Evolutionary conservation across 441 rosid genomes (phyloP).

Genomic region (Gossypium laxum): DNA sequence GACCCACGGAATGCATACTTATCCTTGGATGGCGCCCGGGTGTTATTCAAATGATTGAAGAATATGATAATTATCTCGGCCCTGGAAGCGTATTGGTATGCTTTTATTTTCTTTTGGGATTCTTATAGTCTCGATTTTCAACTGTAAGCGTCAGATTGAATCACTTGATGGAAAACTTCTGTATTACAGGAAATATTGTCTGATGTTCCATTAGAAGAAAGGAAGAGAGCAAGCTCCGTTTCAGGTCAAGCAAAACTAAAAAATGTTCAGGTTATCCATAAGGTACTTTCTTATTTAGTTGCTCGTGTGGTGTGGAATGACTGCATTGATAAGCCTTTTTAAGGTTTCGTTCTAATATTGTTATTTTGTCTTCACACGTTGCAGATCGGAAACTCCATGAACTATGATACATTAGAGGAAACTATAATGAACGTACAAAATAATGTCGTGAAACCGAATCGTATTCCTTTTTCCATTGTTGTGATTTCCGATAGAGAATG

Average conservation of each 20-base stretch:
- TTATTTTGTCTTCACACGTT: conserved; percentile 13
- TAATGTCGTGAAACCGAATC: conserved; percentile 38
- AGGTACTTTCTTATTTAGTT: conserved; percentile 34
- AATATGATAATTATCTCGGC: conserved; percentile 92
- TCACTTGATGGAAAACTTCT: not conserved
- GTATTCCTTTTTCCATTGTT: conserved; percentile 62
- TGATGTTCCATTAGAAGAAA: conserved; percentile 71
- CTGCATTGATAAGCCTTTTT: not conserved
- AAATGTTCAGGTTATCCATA: conserved; percentile 51
- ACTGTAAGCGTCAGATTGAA: not conserved
- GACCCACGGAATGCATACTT: conserved; percentile 78
- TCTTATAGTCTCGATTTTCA: conserved; percentile 5
- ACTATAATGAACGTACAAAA: conserved; percentile 43
- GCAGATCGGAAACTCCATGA: conserved; percentile 85
- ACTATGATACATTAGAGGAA: conserved; percentile 61
- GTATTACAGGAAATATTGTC: conserved; percentile 72
- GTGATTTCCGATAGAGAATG: conserved; percentile 80
- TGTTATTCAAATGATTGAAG: conserved; percentile 74
- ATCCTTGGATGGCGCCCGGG: conserved; percentile 93
- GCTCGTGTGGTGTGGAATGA: not conserved
- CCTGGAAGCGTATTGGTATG: conserved; percentile 85
- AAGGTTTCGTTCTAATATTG: not conserved
- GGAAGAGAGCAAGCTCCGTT: conserved; percentile 33
- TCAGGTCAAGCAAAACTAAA: conserved; percentile 37
- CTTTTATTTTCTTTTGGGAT: conserved; percentile 7